Base-by-base conservation (phyloP, 108 stramenopile genomes). In the Craspedostauros australis region DNA sequence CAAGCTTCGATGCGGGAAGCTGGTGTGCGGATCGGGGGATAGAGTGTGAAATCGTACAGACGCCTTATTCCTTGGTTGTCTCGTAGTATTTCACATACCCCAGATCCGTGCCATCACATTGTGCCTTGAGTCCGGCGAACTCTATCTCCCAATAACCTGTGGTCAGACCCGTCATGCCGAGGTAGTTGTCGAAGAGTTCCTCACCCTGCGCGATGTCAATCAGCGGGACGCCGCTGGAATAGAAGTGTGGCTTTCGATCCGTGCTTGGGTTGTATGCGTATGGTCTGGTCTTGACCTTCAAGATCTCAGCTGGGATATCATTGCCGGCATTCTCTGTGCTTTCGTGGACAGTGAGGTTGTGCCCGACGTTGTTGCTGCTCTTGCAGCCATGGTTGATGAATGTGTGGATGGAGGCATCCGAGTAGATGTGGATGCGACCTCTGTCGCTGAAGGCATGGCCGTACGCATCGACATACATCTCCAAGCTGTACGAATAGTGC, bases 161-260 rank as follows among this genome's bases (percentile, higher is more conserved):
- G 28, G 12, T n/a, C 16, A 8, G 21, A 5, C 36, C 39, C 14
- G 19, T 23, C 30, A 52, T 22, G 2, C 15, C 45, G 31, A 60
- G 34, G 39, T 60, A 60, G 40, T 60, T 68, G 16, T 54, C 59
- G 12, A 68, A 39, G 21, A 60, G 26, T 41, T 68, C 67, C 20
- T 68, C 67, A 1, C 67, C 67, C 9, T 22, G 15, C 0, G 41
- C 21, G 9, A 60, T 60, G 14, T 68, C 45, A 8, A 45, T 26
- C 24, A 60, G 33, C 8, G 37, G 18, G 6, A 36, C 43, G 9
- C 15, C 27, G 31, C 5, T 25, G 1, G 20, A 3, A 34, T 38
- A 29, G 16, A 54, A 19, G 15, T 28, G 15, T 16, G 36, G 18
- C 23, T 50, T 26, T 38, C 46, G 46, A 26, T 62, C 67, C 4